A percentile compares a stretch with the other conserved stretches of the same genome.
Evolutionary conservation across 805 yeast genomes (phyloP).

Genomic region (Sugiyamaella valdiviana): DNA sequence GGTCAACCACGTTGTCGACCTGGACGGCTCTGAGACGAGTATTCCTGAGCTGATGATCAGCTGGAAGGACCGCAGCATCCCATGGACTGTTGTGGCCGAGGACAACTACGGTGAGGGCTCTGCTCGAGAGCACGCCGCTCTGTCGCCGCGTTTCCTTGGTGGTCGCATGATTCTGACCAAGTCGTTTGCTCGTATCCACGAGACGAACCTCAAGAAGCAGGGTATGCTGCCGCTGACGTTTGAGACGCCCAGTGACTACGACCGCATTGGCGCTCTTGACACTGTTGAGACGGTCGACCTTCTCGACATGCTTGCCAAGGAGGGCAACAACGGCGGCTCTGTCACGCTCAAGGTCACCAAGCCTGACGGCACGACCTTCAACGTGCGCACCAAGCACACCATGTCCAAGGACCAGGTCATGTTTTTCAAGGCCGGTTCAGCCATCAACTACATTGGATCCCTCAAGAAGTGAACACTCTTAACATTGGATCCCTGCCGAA

Average conservation of each 20-base stretch:
- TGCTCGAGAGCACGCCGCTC: constrained; percentile 98
- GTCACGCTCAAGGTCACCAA: constrained; percentile 68
- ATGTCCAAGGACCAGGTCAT: constrained; percentile 96
- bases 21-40: constrained; percentile 67
- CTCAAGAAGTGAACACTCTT: constrained; percentile 25
- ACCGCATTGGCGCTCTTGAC: constrained; percentile 71
- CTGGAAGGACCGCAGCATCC: constrained; percentile 79
- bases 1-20: constrained; percentile 83
- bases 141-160: constrained; percentile 91
- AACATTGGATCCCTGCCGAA: not conserved
- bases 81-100: constrained; percentile 96
- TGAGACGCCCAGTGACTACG: constrained; percentile 86
- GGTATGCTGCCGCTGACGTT: constrained; percentile 95
- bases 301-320: constrained; percentile 66
- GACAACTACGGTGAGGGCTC: constrained; percentile 99
- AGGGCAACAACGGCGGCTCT: constrained; percentile 84
- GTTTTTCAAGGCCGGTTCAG: constrained; percentile 96
- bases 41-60: constrained; percentile 96
- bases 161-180: constrained; percentile 84
- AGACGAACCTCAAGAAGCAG: constrained; percentile 95
- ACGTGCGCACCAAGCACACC: constrained; percentile 79
- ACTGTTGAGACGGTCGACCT: constrained; percentile 67
- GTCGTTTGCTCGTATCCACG: constrained; percentile 97
- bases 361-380: constrained; percentile 59
- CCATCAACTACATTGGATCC: constrained; percentile 83